These are phyloP conservation scores for Annulohypoxylon maeteangense DNA, from an alignment of 495 filamentous ascomycete species.

Conservation along the genomic window DNA sequence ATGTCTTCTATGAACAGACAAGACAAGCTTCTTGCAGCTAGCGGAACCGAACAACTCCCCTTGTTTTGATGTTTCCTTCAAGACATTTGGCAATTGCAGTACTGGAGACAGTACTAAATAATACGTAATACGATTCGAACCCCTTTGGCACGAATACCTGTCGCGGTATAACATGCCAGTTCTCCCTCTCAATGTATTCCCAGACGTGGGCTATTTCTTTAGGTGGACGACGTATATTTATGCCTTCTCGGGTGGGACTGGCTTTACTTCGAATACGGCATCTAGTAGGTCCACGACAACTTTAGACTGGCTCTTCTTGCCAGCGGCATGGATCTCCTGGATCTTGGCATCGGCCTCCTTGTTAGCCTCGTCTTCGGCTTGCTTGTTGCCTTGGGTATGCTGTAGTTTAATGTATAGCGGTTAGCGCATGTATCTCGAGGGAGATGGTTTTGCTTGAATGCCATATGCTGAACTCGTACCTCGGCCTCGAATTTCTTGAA, in stretches of 20 bases:
- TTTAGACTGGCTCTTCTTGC: slow-evolving; percentile 78
- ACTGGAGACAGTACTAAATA: neutral
- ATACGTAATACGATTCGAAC: neutral
- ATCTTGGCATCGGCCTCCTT: slow-evolving; percentile 84
- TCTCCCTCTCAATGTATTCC: neutral
- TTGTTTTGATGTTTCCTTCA: neutral
- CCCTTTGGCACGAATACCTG: neutral
- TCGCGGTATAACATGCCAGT: neutral
- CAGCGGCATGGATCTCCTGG: slow-evolving; percentile 81
- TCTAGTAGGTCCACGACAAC: slow-evolving; percentile 83
- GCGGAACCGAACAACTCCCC: slow-evolving; percentile 10
- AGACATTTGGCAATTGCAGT: neutral
- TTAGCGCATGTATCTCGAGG: neutral
- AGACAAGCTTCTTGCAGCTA: slow-evolving; percentile 20
- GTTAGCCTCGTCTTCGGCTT: slow-evolving; percentile 85
- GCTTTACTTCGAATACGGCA: slow-evolving; percentile 82
- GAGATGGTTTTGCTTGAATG: neutral
- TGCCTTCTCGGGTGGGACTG: slow-evolving; percentile 63
- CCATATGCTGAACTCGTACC: slow-evolving; percentile 60
- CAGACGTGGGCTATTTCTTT: neutral
- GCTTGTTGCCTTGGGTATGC: slow-evolving; percentile 89
- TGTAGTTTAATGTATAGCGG: slow-evolving; percentile 43
- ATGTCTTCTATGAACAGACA: slow-evolving; percentile 36
- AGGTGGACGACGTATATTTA: neutral
- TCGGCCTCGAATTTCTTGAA: slow-evolving; percentile 95